Evolutionary conservation across 1,284 basidiomycete species (phyloP), one percentile per base, ranked within the genome.

Genomic region (Apiotrichum laibachii): DNA sequence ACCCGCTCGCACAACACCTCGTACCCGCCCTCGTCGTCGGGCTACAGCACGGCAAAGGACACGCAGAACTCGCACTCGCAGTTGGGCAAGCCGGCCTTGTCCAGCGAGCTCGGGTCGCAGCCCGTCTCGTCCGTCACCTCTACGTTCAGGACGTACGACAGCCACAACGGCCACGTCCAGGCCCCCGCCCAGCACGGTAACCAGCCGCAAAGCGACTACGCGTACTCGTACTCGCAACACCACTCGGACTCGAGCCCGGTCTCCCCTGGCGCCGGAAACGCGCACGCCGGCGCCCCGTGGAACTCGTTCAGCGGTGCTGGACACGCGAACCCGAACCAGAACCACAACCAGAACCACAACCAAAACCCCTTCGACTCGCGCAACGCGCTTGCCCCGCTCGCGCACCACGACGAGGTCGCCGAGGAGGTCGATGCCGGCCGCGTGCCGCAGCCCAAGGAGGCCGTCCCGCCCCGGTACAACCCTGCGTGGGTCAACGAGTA

Each of bases 391-490:
- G 18, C 43, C 43, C 43, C 43, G 8, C 43, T 44, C 11, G 10
- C 43, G 8, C 8, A n/a, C n/a, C 43, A 37, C 35, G 49, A 40
- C 5, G 37, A 11, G 2, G 37, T 42, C 18, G 21, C 40, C 15
- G 22, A 53, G 31, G 51, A 53, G 26, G 40, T 43, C 0, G 51
- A 53, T 18, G 51, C 51, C 3, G 51, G 51, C 2, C 51, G 51
- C 31, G 18, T 53, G 5, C 33, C 19, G 11, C 31, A 10, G 34
- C 18, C 31, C 31, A 35, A 51, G 50, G 40, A 51, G 39, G 31
- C n/a, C 50, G 42, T 53, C 1, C 51, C 51, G 19, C 51, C 51
- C 7, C 51, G 42, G 40, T 53, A 53, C 22, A 43, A 53, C 51
- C 51, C 51, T 11, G 13, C 21, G 8, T 53, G 51, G 51, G 51